Base-by-base conservation (phyloP, 1,139 yeast genomes). In the Taphrina pruni region DNA sequence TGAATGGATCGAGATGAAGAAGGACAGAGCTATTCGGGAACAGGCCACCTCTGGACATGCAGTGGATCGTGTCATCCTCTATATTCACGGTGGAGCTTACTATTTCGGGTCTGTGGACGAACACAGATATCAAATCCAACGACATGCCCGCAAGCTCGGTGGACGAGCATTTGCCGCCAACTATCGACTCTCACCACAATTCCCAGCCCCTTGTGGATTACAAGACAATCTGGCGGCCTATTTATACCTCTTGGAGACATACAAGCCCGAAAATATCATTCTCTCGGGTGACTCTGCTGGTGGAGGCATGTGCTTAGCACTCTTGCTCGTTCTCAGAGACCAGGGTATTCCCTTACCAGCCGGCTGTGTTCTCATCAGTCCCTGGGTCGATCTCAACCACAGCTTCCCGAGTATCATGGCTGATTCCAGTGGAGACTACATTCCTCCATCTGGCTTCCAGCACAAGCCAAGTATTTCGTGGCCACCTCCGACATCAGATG, bases 51-150 rank as follows among this genome's bases (percentile, higher is more conserved):
- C 57, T 8, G 48, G 57, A 3, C 56, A 60, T 2, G 14, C n/a
- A 35, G 57, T 57, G 6, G 72, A 71, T 35, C 60, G 68, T 11
- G 73, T 73, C 43, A 65, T 73, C 3, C 66, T 73, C 20, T 72
- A 70, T 60, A 70, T 69, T 9, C 74, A 73, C 46, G 74, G 74
- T n/a, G 74, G 74, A 17, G 73, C 74, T 4, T 72, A 73, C 54
- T 72, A 69, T 39, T 50, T 72, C 57, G 73, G 74, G 9, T 71
- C 74, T 11, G 72, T 72, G 7, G 68, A 69, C n/a, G 73, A 56
- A 11, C 72, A 70, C 46, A 51, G 73, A 39, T 71, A 67, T 43
- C 65, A 72, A 12, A 72, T 73, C 6, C 71, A 72, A 20, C 64
- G 65, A 12, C 69, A 70, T 21, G 71, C 72, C 7, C 66, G 68